Base-by-base conservation (phyloP, 352 stramenopile species). In the Aphanomyces astaci region DNA sequence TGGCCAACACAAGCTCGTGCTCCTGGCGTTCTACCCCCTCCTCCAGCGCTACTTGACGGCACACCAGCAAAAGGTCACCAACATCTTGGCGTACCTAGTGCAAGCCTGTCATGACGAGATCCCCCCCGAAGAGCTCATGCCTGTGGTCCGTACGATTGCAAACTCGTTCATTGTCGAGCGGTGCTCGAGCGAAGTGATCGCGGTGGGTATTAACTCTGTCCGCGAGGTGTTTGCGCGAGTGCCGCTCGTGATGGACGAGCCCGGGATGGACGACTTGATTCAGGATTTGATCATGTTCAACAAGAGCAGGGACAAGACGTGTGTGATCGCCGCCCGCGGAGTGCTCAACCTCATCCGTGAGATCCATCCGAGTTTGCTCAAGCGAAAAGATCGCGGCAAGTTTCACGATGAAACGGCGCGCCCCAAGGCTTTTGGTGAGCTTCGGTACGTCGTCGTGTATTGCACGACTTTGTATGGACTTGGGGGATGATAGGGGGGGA, bases 101-200 rank as follows among this genome's bases (percentile, higher is more conserved):
- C 96, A 99, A 72, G 95, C 92, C 30, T 98, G 95, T 74, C 97
- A 99, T 81, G 88, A 98, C 31, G 90, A 96, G 69, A 95, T 99
- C 33, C 97, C 97, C 0, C 95, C 96, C 0, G 95, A 99, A 73
- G 96, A 99, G 75, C 73, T 99, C 36, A 74, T 98, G 66, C 94
- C 93, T 36, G 87, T 99, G 57, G 79, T 99, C 30, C 98, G 98
- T 74, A 96, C 92, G 40, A 98, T 99, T 72, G 95, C 96, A 36
- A 93, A 99, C 80, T 98, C 98, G 73, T 99, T 99, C 67, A 93
- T 99, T 27, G 98, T 92, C 1, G 97, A 99, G 70, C 81, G 94
- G 31, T 98, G 92, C 71, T 92, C 86, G 27, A 94, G 88, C 62
- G 94, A 98, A 75, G 92, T 98, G 71, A 98, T 99, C 77, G 96